Evolutionary conservation across 768 basidiomycete species (phyloP).

Genomic region (Boletus rubescentipes): DNA sequence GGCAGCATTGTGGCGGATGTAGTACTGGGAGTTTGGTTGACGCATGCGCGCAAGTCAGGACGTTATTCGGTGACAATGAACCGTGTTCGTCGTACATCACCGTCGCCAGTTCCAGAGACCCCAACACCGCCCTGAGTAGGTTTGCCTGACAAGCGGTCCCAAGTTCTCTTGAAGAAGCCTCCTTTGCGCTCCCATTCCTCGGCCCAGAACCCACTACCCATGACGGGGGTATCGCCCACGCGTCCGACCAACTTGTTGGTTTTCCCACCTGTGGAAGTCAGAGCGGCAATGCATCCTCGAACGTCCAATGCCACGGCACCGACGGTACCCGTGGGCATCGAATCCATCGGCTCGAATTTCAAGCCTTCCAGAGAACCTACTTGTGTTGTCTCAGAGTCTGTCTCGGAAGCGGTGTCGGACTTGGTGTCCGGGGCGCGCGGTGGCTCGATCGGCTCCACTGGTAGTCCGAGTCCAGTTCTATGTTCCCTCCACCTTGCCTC

Average conservation of each 20-base stretch:
- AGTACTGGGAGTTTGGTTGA: slow-evolving; percentile 50
- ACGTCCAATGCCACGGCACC: slow-evolving; percentile 81
- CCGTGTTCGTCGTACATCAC: slow-evolving; percentile 55
- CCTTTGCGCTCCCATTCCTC: slow-evolving; percentile 62
- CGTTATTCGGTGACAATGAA: background rate
- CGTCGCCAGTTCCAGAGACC: slow-evolving; percentile 83
- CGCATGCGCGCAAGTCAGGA: background rate
- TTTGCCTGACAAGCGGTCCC: slow-evolving; percentile 40
- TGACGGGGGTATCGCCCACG: slow-evolving; percentile 78
- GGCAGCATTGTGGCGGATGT: slow-evolving; percentile 69
- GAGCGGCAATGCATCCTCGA: slow-evolving; percentile 66
- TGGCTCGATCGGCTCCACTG: slow-evolving; percentile 58
- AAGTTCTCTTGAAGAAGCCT: slow-evolving; percentile 35
- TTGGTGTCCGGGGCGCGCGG: slow-evolving; percentile 14
- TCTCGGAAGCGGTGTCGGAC: background rate
- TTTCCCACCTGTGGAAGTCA: slow-evolving; percentile 79
- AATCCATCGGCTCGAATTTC: slow-evolving; percentile 42
- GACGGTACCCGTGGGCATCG: slow-evolving; percentile 74
- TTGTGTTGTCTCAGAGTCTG: slow-evolving; percentile 20
- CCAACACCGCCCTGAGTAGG: slow-evolving; percentile 51
- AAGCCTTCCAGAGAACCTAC: slow-evolving; percentile 15
- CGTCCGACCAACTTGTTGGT: slow-evolving; percentile 85
- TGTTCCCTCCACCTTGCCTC: slow-evolving; percentile 76
- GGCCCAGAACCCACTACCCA: slow-evolving; percentile 83
- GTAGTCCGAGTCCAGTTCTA: slow-evolving; percentile 67